A percentile compares a stretch with the other conserved stretches of the same genome.
These are phyloP conservation scores for Saccharomycopsis olivae DNA, from an alignment of 805 yeast species.

Conservation along the genomic window DNA sequence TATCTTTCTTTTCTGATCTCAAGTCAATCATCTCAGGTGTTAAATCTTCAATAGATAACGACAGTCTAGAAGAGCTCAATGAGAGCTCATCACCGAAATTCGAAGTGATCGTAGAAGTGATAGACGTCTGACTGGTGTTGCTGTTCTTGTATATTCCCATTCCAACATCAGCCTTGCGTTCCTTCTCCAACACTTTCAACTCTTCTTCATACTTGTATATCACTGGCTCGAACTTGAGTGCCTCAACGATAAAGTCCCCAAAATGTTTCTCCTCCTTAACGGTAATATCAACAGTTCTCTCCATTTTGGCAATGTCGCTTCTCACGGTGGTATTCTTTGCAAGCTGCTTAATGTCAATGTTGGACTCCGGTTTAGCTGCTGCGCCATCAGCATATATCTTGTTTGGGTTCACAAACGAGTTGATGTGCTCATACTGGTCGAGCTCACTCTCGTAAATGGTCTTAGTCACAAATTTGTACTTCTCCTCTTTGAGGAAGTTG, in stretches of 20 bases:
- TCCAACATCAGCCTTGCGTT: conserved; percentile 1
- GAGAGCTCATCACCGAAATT: conserved; percentile 4
- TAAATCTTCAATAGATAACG: conserved; percentile 1
- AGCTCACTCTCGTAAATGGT: conserved; percentile 9
- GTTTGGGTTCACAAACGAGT: conserved; percentile 4
- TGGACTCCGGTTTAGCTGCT: background rate
- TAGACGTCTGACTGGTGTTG: conserved; percentile 2
- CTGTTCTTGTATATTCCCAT: conserved; percentile 1
- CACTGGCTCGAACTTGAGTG: conserved; percentile 16
- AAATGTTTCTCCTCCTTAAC: conserved; percentile 13
- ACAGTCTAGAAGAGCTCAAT: background rate
- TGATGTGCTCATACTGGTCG: conserved; percentile 7
- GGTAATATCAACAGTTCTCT: conserved; percentile 11
- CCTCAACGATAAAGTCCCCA: conserved; percentile 15
- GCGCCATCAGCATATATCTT: background rate
- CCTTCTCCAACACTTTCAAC: conserved; percentile 11
- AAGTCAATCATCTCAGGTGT: conserved; percentile 8
- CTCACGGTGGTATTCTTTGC: conserved; percentile 6
- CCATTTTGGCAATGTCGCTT: conserved; percentile 4
- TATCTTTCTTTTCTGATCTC: conserved; percentile 6
- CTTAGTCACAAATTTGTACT: conserved; percentile 9
- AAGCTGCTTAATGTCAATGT: conserved; percentile 2
- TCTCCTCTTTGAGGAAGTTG: conserved; percentile 10
- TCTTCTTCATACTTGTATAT: conserved; percentile 16
- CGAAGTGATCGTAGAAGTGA: conserved; percentile 4